phyloP scores from a whole-genome alignment of 805 yeast species.

The Geotrichum ghanense region DNA sequence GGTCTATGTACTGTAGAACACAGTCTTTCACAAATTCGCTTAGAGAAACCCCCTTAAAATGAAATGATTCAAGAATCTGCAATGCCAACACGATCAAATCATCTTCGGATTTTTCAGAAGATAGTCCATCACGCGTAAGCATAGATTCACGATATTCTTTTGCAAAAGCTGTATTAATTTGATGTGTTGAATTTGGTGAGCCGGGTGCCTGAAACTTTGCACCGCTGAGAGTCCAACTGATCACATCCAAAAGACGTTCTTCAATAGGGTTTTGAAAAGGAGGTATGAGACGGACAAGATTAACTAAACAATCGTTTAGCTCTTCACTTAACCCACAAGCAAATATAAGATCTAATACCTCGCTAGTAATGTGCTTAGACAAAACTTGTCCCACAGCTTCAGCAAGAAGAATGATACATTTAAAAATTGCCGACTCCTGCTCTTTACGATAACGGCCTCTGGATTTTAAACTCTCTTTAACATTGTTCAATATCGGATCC shows the following conservation, averaged over 20 bases:
- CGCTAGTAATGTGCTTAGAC: slow-evolving; percentile 77
- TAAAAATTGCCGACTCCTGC: slow-evolving; percentile 75
- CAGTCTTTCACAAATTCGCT: slow-evolving; percentile 83
- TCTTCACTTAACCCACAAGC: slow-evolving; percentile 76
- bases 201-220: slow-evolving; percentile 76
- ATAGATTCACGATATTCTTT: slow-evolving; percentile 65
- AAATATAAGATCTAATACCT: slow-evolving; percentile 66
- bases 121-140: slow-evolving; percentile 57
- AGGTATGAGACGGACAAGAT: slow-evolving; percentile 62
- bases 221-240: slow-evolving; percentile 73
- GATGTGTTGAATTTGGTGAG: slow-evolving; percentile 54
- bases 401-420: slow-evolving; percentile 79
- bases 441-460: slow-evolving; percentile 53
- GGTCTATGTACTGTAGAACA: slow-evolving; percentile 74
- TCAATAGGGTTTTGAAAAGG: slow-evolving; percentile 66
- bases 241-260: slow-evolving; percentile 54
- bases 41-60: slow-evolving; percentile 62
- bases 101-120: slow-evolving; percentile 36
- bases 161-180: slow-evolving; percentile 55
- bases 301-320: slow-evolving; percentile 63
- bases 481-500: slow-evolving; percentile 75
- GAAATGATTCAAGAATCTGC: slow-evolving; percentile 61
- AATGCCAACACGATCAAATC: slow-evolving; percentile 64
- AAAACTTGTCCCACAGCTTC: slow-evolving; percentile 87
- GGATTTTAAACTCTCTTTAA: slow-evolving; percentile 64